Conservation (phyloP, 192 early-diverging fungal species). For the Gonapodya sp. region DNA sequence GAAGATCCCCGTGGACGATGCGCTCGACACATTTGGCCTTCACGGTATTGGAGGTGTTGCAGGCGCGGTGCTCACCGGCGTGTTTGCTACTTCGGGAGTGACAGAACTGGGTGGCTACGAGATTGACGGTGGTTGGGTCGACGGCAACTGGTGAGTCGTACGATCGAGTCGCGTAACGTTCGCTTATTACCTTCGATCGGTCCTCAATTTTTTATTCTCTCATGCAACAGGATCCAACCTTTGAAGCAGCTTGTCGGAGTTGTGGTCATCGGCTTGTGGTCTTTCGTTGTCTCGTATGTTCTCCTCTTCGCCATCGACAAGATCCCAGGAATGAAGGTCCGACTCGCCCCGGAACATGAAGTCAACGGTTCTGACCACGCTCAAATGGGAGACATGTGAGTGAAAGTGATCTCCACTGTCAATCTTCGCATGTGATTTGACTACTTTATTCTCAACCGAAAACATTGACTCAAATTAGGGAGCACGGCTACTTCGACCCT, state of each 20-base stretch:
- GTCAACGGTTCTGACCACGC: conserved; percentile 14
- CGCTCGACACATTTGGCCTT: conserved; percentile 15
- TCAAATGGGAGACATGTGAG: conserved; percentile 16
- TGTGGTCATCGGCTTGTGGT: conserved; percentile 12
- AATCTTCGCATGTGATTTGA: not conserved
- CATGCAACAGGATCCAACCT: not conserved
- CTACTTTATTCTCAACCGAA: not conserved
- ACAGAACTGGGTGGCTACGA: conserved; percentile 14
- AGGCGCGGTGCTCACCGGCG: conserved; percentile 14
- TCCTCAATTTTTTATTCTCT: not conserved
- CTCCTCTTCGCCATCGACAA: conserved; percentile 14
- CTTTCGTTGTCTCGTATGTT: conserved; percentile 13
- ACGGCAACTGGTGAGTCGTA: conserved; percentile 13
- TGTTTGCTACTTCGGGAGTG: conserved; percentile 14
- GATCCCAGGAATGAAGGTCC: conserved; percentile 14
- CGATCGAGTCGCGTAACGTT: too few relatives aligned
- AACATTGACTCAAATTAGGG: not conserved
- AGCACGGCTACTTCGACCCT: conserved; percentile 9
- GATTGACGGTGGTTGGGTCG: conserved; percentile 12
- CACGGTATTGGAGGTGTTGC: conserved; percentile 14
- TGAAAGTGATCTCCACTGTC: not conserved
- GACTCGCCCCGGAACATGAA: conserved; percentile 11
- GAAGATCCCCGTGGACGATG: conserved; percentile 11
- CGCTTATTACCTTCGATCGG: not conserved
- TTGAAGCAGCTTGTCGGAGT: conserved; percentile 14